Base-by-base conservation (phyloP, 805 yeast genomes). In the Suhomyces emberorum region DNA sequence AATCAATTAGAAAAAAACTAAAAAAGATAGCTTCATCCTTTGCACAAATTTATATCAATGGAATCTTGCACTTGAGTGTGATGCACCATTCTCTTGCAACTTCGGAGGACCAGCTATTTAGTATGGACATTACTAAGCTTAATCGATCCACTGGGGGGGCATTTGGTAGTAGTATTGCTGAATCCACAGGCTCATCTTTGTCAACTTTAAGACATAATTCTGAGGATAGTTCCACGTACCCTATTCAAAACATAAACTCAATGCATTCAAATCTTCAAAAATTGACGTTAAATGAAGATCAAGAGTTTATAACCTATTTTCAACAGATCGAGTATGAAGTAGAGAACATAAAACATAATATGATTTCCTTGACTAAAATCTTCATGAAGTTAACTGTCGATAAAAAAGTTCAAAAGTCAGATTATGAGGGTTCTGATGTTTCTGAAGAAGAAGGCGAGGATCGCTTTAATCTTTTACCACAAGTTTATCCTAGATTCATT, bases 401-500 rank as follows among this genome's bases (percentile, higher is more conserved):
- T 30, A 67, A 66, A 34, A 49, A 41, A 26, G 59, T 65, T 4
- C 48, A 47, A 22, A 37, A 44, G 3, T 49, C 57, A 3, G 72
- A 68, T 39, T 68, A 68, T 42, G 65, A 64, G 41, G 55, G 58
- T 3, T 59, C 69, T 2, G 72, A 64, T 39, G 55, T 49, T 4
- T 58, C 68, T 0, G 50, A 46, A n/a, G 57, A 49, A 10, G 57
- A 51, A 26, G 56, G 69, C 4, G 61, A 57, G 34, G 65, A 61
- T 22, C 43, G 72, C 15, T 57, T 48, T 42, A 58, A 65, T 32
- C 34, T 59, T 11, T 42, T 81, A 23, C 93, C 91, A 0, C 83
- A 82, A 52, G 61, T 80, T 2, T 76, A 79, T 44, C 88, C 93
- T 7, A 67, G 93, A 41, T 81, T 83, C 48, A 59, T 84, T 14